Evolutionary conservation across 2,329 filamentous ascomycete genomes (phyloP), one percentile per base, ranked within the genome.

Genomic region (Venturiaceae sp.): DNA sequence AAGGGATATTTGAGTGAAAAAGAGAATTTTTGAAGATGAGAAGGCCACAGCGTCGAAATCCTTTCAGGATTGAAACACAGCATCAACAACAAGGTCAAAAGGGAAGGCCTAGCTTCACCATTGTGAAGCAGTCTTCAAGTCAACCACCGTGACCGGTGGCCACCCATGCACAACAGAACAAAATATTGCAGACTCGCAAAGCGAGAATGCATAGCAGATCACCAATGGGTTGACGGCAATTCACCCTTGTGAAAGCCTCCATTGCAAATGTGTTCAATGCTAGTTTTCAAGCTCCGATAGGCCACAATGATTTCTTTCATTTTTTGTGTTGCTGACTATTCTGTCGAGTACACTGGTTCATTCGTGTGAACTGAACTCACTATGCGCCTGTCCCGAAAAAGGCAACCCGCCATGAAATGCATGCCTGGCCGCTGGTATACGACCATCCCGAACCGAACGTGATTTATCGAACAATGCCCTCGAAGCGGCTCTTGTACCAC

Each of bases 401-500:
- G 67, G 63, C 62, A 66, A 55, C 66, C 59, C 26, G 13, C 32
- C 21, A 53, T 53, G 16, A 30, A 60, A 37, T 46, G 30, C 54
- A 53, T 60, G 21, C 58, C 16, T 30, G 14, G 21, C 33, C 30
- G 16, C n/a, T 33, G 23, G 19, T 19, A 3, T 63, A 60, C 63
- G 63, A 57, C 64, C 62, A 62, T 61, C 55, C 58, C 55, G 28
- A 44, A 53, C 56, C 61, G 62, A 53, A 62, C 64, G 62, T 66
- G 73, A 72, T 85, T 90, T 95, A 97, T 83, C 94, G 87, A 81
- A 99, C 90, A 76, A 97, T 97, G 76, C 92, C 94, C 77, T 97
- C 91, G 86, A 96, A 96, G 79, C 91, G 86, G 77, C 83, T 85
- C 83, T 89, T 89, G 84, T 88, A 99, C 94, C 94, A 99, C 83